These are phyloP conservation scores for Apiotrichum siamense DNA, from an alignment of 1,284 basidiomycete species.

Conservation along the genomic window DNA sequence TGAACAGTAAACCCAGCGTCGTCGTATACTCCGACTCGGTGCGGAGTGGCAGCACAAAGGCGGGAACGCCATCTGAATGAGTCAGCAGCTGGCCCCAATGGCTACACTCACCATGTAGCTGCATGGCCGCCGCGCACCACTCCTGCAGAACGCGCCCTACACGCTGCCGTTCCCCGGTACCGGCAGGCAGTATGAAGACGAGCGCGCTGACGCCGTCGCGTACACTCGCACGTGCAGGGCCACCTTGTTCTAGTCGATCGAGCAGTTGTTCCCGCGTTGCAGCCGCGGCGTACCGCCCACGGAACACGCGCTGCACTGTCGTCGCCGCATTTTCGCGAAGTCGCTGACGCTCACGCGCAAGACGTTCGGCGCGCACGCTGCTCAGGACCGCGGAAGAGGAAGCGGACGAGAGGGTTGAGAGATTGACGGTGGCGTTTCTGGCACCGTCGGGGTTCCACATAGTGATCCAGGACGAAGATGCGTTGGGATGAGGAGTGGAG, in stretches of 20 bases:
- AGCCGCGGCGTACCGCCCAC: constrained; percentile 23
- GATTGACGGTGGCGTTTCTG: constrained; percentile 24
- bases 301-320: constrained; percentile 40
- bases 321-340: constrained; percentile 29
- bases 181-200: constrained; percentile 13
- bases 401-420: constrained; percentile 34
- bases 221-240: not conserved
- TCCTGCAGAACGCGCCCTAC: constrained; percentile 14
- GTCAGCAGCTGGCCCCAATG: not conserved
- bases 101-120: not conserved
- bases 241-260: constrained; percentile 3
- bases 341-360: constrained; percentile 31
- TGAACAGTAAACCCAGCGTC: constrained; percentile 8
- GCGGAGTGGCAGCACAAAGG: not conserved
- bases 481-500: not conserved
- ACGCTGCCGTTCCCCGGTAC: constrained; percentile 3
- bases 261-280: not conserved
- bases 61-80: not conserved
- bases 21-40: not conserved
- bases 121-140: constrained; percentile 19
- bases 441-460: constrained; percentile 21
- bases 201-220: constrained; percentile 13
- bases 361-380: constrained; percentile 34
- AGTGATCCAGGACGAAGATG: too few species aligned
- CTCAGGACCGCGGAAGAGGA: constrained; percentile 33